Base-by-base conservation (phyloP, 352 stramenopile species). In the Plasmopara viticola region DNA sequence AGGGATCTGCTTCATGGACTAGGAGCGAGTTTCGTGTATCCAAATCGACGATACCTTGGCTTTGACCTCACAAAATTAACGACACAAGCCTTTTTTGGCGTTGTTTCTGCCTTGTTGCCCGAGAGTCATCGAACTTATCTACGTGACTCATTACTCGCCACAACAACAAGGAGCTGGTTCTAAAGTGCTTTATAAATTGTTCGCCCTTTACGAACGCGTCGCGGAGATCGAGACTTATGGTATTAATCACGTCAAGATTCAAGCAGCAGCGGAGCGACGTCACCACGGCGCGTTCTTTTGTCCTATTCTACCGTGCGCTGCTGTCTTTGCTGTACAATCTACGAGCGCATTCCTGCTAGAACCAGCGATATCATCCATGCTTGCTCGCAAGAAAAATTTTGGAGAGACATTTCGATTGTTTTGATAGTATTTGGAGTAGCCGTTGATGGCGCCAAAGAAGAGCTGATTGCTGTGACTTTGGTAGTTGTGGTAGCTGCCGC, bases 1-100 rank as follows among this genome's bases (percentile, higher is more conserved):
- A 13, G 54, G 61, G 4, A 56, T 83, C 13, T 58, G 44, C 35
- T 92, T 87, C 50, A 34, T 89, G 34, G 62, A 56, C 52, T 92
- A 9, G 72, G 77, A 20, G 74, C 66, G 25, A 44, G 84, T 13
- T 85, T 87, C 48, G 65, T 87, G 46, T 71, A 72, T 44, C 49
- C 86, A 29, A 89, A 75, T 64, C 81, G 61, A 14, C 57, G 66
- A 42, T 90, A 85, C 59, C 49, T 86, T 8, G 72, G 74, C 35
- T 90, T 93, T 59, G 87, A 87, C 54, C 64, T 93, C n/a, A 80
- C 65, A 61, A 79, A 90, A 52, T 93, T 79, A 78, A 89, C 86
- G 48, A 57, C 80, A 29, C 48, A 88, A 30, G 73, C 79, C n/a
- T 60, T 86, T 18, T 57, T 64, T 17, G 72, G 77, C 4, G 50